Percentiles rank a stretch among this genome's conserved stretches.
Conservation (phyloP, 1,139 yeast species). For the Yamadazyma aaseri region DNA sequence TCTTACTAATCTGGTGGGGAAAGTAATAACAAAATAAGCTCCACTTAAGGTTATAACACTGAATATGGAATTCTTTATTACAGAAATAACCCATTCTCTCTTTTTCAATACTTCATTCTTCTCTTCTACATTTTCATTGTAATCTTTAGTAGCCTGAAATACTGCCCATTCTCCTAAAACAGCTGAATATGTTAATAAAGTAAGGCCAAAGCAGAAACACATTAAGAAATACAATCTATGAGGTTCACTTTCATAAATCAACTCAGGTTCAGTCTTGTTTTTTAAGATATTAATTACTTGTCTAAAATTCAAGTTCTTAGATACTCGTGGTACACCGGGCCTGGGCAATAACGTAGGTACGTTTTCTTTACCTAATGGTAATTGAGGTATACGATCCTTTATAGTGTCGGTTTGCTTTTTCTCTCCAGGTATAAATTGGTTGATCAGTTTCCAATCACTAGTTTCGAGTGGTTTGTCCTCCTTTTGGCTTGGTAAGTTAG, state of each 20-base stretch:
- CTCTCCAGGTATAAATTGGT: constrained; percentile 63
- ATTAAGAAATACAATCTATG: constrained; percentile 73
- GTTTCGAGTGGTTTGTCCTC: constrained; percentile 16
- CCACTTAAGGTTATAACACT: constrained; percentile 38
- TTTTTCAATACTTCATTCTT: constrained; percentile 32
- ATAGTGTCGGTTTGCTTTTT: constrained; percentile 47
- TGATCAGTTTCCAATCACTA: constrained; percentile 45
- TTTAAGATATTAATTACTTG: constrained; percentile 64
- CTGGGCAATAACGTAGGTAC: constrained; percentile 70
- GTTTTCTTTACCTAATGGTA: constrained; percentile 65
- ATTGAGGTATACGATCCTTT: constrained; percentile 54
- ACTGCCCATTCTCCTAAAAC: constrained; percentile 59
- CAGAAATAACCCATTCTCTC: constrained; percentile 37
- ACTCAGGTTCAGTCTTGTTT: constrained; percentile 61
- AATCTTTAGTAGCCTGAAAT: constrained; percentile 56
- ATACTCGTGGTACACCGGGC: constrained; percentile 72
- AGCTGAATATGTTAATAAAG: constrained; percentile 65
- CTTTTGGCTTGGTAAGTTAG: constrained; percentile 26
- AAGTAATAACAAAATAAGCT: constrained; percentile 45
- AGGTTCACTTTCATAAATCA: constrained; percentile 81
- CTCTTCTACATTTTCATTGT: constrained; percentile 55
- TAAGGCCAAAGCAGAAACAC: constrained; percentile 67
- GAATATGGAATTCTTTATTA: constrained; percentile 30
- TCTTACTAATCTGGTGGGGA: constrained; percentile 70
- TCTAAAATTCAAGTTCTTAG: constrained; percentile 51